A percentile compares a stretch with the other conserved stretches of the same genome.
phyloP scores from a whole-genome alignment of 2,329 filamentous ascomycete genomes.

The Chaetomium olivaceum region DNA sequence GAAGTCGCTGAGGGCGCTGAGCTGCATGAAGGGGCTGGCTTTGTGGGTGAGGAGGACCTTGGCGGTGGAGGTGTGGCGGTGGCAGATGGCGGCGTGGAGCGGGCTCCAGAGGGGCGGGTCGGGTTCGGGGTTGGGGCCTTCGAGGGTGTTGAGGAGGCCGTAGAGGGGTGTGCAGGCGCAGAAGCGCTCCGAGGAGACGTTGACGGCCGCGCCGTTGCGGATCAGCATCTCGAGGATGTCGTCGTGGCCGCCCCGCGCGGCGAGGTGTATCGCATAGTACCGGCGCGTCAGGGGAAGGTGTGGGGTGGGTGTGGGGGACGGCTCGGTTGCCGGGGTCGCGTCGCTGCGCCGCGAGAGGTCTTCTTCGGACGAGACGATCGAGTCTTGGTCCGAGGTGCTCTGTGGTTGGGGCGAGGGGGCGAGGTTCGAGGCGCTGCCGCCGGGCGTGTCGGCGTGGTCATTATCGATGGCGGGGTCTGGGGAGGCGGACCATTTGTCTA shows the following conservation, averaged over 20 bases:
- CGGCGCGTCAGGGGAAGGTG: slow-evolving; percentile 10
- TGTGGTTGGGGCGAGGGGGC: slow-evolving; percentile 16
- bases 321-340: slow-evolving; percentile 23
- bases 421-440: slow-evolving; percentile 18
- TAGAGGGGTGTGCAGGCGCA: slow-evolving; percentile 31
- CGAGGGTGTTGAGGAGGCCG: slow-evolving; percentile 29
- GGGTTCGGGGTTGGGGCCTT: slow-evolving; percentile 20
- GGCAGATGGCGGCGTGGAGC: slow-evolving; percentile 36
- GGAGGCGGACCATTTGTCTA: slow-evolving; percentile 20
- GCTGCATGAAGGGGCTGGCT: slow-evolving; percentile 30
- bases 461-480: slow-evolving; percentile 22
- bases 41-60: slow-evolving; percentile 32
- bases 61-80: slow-evolving; percentile 30
- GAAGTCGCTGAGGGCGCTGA: not conserved
- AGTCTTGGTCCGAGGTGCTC: slow-evolving; percentile 22
- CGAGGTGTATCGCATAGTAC: slow-evolving; percentile 34
- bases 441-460: slow-evolving; percentile 20
- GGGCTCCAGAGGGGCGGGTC: slow-evolving; percentile 27
- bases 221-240: slow-evolving; percentile 30
- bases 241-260: slow-evolving; percentile 32
- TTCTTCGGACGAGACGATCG: slow-evolving; percentile 22
- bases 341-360: slow-evolving; percentile 15
- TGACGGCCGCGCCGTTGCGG: slow-evolving; percentile 30
- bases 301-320: not conserved
- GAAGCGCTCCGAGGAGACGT: slow-evolving; percentile 24